Conservation (phyloP, 139 green algal species). For the Tetraselmis striata region DNA sequence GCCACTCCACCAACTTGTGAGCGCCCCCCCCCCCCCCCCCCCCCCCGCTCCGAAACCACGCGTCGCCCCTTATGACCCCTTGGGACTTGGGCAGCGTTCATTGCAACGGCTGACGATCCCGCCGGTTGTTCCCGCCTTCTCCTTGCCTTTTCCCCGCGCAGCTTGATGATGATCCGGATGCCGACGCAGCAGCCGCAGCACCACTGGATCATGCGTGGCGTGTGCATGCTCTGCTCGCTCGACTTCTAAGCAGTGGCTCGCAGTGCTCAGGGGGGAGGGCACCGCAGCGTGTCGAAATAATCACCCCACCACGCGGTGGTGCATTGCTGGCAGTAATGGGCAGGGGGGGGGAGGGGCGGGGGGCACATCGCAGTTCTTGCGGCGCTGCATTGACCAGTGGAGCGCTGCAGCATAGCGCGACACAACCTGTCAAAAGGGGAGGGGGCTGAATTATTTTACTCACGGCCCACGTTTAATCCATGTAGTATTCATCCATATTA, state of each 20-base stretch:
- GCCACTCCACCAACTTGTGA: slow-evolving; percentile 34
- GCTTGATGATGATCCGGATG: slow-evolving; percentile 51
- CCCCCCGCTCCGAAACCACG: background rate
- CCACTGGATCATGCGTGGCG: slow-evolving; percentile 71
- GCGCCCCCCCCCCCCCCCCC: background rate
- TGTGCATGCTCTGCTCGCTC: slow-evolving; percentile 48
- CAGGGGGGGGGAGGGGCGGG: too few relatives aligned
- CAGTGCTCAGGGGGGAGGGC: background rate
- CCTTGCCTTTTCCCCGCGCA: background rate
- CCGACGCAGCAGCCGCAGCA: slow-evolving; percentile 31
- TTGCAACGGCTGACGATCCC: background rate
- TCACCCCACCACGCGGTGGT: too few relatives aligned
- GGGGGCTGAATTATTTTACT: too few relatives aligned
- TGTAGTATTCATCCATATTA: too few relatives aligned
- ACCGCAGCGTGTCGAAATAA: background rate
- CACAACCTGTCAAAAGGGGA: too few relatives aligned
- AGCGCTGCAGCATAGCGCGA: background rate
- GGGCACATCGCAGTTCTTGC: background rate
- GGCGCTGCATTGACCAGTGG: background rate
- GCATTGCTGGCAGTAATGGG: too few relatives aligned
- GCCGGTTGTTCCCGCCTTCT: background rate
- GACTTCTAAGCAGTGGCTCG: background rate
- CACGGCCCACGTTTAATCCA: too few relatives aligned
- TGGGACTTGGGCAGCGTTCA: background rate
- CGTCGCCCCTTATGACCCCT: too few relatives aligned